These are phyloP conservation scores for Rhodotorula diobovata DNA, from an alignment of 768 basidiomycete species.

Conservation along the genomic window DNA sequence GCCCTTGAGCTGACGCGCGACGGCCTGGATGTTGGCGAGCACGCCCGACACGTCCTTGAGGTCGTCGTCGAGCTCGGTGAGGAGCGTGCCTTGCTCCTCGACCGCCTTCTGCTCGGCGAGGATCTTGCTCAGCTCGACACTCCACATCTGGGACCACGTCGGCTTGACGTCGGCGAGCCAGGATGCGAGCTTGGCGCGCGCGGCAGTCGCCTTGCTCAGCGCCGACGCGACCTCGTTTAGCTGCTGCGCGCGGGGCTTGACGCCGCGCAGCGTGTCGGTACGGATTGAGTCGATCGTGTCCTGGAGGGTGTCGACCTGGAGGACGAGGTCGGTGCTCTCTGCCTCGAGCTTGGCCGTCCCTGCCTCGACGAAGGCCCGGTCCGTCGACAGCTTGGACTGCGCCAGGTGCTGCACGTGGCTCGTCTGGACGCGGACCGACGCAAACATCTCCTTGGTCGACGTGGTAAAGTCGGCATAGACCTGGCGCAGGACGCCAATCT, in stretches of 20 bases:
- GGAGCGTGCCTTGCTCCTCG: conserved; percentile 84
- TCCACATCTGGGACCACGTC: conserved; percentile 99
- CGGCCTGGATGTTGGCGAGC: conserved; percentile 85
- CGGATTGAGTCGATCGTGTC: conserved; percentile 83
- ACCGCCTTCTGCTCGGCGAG: conserved; percentile 95
- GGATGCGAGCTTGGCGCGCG: conserved; percentile 66
- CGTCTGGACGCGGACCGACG: conserved; percentile 73
- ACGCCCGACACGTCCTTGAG: conserved; percentile 82
- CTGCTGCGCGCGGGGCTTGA: conserved; percentile 70
- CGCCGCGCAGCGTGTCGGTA: conserved; percentile 80
- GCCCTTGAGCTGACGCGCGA: conserved; percentile 54
- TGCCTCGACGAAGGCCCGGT: conserved; percentile 78
- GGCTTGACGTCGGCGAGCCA: conserved; percentile 86
- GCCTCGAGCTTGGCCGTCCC: conserved; percentile 87
- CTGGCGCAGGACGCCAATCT: conserved; percentile 88
- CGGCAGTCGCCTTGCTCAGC: conserved; percentile 64
- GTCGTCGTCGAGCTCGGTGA: conserved; percentile 82
- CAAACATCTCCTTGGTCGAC: conserved; percentile 79
- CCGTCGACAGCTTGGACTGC: conserved; percentile 72
- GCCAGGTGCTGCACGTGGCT: conserved; percentile 83
- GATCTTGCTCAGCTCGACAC: conserved; percentile 89
- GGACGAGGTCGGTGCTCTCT: conserved; percentile 82
- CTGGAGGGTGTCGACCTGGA: conserved; percentile 85
- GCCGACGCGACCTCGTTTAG: conserved; percentile 58
- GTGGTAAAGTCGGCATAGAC: conserved; percentile 90